These are phyloP conservation scores for Fusarium haematococcum DNA, from an alignment of 2,329 filamentous ascomycete species.

Conservation along the genomic window DNA sequence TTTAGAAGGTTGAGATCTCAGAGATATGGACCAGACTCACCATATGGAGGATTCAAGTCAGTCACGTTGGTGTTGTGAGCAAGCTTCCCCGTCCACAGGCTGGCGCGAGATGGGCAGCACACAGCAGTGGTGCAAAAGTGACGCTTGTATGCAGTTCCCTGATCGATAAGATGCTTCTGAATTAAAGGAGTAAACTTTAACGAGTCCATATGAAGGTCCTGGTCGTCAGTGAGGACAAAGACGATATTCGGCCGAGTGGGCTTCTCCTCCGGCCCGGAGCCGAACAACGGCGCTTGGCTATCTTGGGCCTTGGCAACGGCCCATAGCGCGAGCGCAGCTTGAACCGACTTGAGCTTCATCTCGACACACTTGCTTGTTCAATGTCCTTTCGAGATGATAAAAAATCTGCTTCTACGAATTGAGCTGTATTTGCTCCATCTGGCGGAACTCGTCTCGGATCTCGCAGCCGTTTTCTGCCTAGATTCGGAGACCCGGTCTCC, in stretches of 20 bases:
- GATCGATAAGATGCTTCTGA: conserved; percentile 63
- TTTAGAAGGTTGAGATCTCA: background rate
- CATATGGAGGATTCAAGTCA: conserved; percentile 62
- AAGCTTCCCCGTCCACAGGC: conserved; percentile 69
- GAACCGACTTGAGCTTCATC: background rate
- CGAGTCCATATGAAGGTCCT: conserved; percentile 72
- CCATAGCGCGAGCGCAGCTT: background rate
- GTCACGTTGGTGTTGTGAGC: conserved; percentile 77
- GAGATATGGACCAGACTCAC: background rate
- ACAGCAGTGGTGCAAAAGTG: conserved; percentile 74
- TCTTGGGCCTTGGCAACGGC: background rate
- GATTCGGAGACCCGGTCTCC: background rate
- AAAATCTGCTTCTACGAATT: background rate
- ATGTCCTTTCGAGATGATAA: background rate
- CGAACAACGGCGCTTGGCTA: conserved; percentile 7
- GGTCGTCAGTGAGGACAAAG: conserved; percentile 75
- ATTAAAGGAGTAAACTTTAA: conserved; percentile 68
- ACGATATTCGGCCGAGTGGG: conserved; percentile 65
- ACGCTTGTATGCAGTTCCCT: conserved; percentile 68
- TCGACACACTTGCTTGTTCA: background rate
- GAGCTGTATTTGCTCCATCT: background rate
- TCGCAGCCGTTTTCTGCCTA: conserved; percentile 4
- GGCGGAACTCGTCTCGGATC: conserved; percentile 1
- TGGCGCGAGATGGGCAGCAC: conserved; percentile 75
- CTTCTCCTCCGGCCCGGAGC: background rate